Conservation (phyloP, 805 yeast genomes). For the Candida stauntonica region DNA sequence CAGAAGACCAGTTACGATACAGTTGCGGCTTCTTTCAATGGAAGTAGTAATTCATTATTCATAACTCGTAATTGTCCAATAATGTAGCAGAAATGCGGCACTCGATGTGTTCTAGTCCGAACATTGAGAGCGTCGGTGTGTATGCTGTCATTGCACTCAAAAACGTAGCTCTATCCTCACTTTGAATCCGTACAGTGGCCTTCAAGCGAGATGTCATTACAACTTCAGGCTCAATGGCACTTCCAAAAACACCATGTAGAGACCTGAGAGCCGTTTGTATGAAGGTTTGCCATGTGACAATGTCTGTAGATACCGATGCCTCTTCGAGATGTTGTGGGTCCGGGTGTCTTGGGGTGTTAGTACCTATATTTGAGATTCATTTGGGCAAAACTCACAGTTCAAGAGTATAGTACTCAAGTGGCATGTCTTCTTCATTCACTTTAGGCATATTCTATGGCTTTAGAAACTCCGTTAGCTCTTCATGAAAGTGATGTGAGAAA, state of each 20-base stretch:
- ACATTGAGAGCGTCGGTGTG: conserved; percentile 25
- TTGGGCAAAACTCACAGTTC: conserved; percentile 6
- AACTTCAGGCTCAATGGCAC: conserved; percentile 33
- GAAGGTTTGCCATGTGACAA: conserved; percentile 37
- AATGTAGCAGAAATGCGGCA: conserved; percentile 5
- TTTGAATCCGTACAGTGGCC: conserved; percentile 28
- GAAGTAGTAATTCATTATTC: conserved; percentile 30
- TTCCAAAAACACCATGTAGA: conserved; percentile 39
- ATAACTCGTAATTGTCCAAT: too few relatives aligned
- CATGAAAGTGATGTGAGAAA: too few relatives aligned
- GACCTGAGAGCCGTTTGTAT: conserved; percentile 31
- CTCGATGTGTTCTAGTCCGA: conserved; percentile 28
- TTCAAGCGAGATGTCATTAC: conserved; percentile 22
- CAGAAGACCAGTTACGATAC: conserved; percentile 26
- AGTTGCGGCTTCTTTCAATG: conserved; percentile 55
- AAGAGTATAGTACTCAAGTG: conserved; percentile 1
- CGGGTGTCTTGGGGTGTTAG: conserved; percentile 5
- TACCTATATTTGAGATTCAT: too few relatives aligned
- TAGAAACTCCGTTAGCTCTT: too few relatives aligned
- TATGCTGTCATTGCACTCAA: conserved; percentile 31
- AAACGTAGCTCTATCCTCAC: conserved; percentile 27
- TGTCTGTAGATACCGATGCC: conserved; percentile 1
- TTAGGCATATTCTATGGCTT: too few relatives aligned
- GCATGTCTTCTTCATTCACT: background rate
- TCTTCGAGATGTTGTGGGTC: conserved; percentile 6